Evolutionary conservation across 768 basidiomycete species (phyloP), one percentile per base, ranked within the genome.

Genomic region (Russula lepida): DNA sequence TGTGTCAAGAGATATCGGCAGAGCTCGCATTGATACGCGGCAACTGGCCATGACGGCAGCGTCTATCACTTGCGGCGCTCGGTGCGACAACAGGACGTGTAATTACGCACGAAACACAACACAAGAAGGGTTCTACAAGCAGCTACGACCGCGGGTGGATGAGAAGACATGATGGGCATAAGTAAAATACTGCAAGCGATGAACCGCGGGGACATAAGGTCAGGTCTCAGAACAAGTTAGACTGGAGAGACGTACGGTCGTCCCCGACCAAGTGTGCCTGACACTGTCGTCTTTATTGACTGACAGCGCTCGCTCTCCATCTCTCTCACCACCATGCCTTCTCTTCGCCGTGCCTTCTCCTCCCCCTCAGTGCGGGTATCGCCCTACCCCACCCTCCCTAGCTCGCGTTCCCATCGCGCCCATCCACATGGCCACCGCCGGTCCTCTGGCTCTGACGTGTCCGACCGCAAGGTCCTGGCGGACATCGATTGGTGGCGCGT

Each of bases 401-500:
- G 81, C 44, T 74, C 80, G 59, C 63, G 62, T 25, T 27, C 51
- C 32, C 54, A 54, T 12, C 66, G 57, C 33, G 66, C 64, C 52
- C 71, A 64, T 35, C 68, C 66, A 49, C 71, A 69, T 35, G 70
- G 69, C 56, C 72, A 74, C 8, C 81, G 86, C 69, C 84, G 88
- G 62, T 81, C 86, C 13, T 83, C 84, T 23, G 85, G 82, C 63
- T 87, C 88, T 67, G 84, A 87, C 69, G 81, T 81, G 37, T 72
- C 71, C 66, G 76, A 72, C 65, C 80, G 89, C 70, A 80, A 88
- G 67, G 87, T 92, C 67, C 79, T 92, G 63, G 89, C 87, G 35
- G 89, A 92, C 76, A 86, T 92, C 69, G 89, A 90, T 71, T 92
- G 89, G 89, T 91, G 89, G 89, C 81, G 78, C 68, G 88, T 91